Conservation (phyloP, 139 green algal genomes). For the Micractinium conductrix region DNA sequence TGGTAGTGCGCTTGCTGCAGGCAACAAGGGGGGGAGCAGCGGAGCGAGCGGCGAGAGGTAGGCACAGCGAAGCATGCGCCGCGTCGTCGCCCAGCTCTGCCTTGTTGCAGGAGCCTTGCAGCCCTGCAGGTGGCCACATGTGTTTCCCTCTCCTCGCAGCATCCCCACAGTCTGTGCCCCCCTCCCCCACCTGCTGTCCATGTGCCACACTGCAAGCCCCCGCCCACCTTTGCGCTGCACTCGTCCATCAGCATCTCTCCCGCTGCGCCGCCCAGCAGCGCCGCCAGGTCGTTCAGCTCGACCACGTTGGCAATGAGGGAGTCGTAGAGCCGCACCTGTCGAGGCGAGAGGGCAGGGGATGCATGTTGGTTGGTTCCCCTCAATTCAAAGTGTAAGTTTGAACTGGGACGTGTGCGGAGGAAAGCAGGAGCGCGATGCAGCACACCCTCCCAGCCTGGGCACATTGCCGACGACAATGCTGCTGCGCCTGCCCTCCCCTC, state of each 20-base stretch:
- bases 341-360: neutral
- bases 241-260: slow-evolving; percentile 71
- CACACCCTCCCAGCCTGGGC: too few species aligned
- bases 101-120: too few species aligned
- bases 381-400: too few species aligned
- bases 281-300: slow-evolving; percentile 72
- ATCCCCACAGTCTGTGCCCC: neutral
- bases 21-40: neutral
- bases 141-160: neutral
- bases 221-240: slow-evolving; percentile 44
- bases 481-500: too few species aligned
- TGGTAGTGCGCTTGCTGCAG: slow-evolving; percentile 52
- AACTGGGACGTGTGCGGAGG: too few species aligned
- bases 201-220: neutral
- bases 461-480: too few species aligned
- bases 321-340: slow-evolving; percentile 58
- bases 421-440: too few species aligned
- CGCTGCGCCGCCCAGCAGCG: slow-evolving; percentile 54
- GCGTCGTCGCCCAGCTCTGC: too few species aligned
- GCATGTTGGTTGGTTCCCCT: neutral
- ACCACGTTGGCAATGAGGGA: slow-evolving; percentile 44
- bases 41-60: neutral
- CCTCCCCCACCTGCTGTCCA: neutral
- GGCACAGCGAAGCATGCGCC: neutral
- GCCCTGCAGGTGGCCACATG: too few species aligned